Evolutionary conservation across 805 yeast species (phyloP).

Genomic region (Candida sanyiensis): DNA sequence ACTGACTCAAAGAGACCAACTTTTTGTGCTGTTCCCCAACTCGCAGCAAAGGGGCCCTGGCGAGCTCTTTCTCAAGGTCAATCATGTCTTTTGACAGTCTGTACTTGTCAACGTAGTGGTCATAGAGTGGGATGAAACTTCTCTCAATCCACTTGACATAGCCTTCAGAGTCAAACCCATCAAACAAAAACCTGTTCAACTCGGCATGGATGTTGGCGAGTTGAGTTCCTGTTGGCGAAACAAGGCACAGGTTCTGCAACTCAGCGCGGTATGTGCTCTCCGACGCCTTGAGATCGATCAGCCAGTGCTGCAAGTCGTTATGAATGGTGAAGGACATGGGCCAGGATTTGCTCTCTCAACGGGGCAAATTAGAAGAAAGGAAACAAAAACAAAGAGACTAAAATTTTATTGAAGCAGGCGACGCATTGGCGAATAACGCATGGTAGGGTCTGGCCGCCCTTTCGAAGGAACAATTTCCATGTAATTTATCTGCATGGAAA

Average conservation of each 20-base stretch:
- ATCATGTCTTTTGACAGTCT: constrained; percentile 8
- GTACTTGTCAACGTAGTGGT: constrained; percentile 8
- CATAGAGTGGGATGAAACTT: constrained; percentile 6
- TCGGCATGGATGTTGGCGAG: constrained; percentile 8
- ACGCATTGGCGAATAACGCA: no score
- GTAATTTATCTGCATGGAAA: not conserved
- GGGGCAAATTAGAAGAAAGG: not conserved
- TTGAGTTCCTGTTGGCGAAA: not conserved
- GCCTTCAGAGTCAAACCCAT: constrained; percentile 1
- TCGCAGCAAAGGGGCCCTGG: constrained; percentile 11
- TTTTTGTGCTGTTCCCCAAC: constrained; percentile 7
- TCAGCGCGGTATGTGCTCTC: constrained; percentile 4
- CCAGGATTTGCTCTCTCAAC: not conserved
- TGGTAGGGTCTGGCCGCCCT: not conserved
- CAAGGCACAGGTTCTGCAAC: constrained; percentile 6
- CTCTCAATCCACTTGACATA: constrained; percentile 8
- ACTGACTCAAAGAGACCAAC: not conserved
- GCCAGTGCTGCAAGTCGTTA: constrained; percentile 3
- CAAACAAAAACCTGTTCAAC: constrained; percentile 4
- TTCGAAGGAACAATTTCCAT: constrained; percentile 1
- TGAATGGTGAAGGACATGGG: constrained; percentile 8
- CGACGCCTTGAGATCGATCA: constrained; percentile 2
- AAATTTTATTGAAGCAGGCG: not conserved
- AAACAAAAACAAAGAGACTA: not conserved
- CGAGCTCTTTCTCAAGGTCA: constrained; percentile 8